A percentile compares a stretch with the other conserved stretches of the same genome.
phyloP scores from a whole-genome alignment of 2,329 filamentous ascomycete species.

The Paramyrothecium sp. region DNA sequence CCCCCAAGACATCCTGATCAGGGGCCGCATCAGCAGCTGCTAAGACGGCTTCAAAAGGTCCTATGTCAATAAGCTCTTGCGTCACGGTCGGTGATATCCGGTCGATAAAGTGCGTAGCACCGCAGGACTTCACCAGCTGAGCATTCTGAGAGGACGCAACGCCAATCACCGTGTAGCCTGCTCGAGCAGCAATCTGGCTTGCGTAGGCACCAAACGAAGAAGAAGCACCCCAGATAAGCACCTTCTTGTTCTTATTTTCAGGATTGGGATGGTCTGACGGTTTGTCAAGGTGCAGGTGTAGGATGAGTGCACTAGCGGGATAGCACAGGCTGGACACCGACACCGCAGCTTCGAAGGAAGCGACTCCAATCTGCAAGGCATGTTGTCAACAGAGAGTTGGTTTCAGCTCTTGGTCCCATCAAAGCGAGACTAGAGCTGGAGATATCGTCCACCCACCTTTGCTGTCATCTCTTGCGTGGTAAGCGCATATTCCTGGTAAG shows the following conservation, averaged over 20 bases:
- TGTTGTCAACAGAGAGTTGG: background rate
- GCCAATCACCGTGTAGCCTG: conserved; percentile 7
- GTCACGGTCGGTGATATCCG: conserved; percentile 1
- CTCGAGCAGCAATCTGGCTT: background rate
- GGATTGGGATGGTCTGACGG: background rate
- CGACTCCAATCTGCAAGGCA: background rate
- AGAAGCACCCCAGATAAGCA: conserved; percentile 7
- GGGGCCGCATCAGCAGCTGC: conserved; percentile 4
- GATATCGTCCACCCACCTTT: conserved; percentile 3
- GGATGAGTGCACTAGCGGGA: conserved; percentile 5
- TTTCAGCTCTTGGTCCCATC: background rate
- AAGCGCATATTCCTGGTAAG: conserved; percentile 5
- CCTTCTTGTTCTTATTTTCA: background rate
- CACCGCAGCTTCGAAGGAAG: conserved; percentile 4
- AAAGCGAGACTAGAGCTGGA: too few relatives aligned
- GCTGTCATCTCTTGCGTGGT: background rate
- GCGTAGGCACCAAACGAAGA: conserved; percentile 5
- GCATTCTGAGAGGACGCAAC: conserved; percentile 4
- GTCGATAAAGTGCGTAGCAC: conserved; percentile 2
- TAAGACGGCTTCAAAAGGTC: conserved; percentile 6
- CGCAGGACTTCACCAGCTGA: background rate
- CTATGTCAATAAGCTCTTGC: background rate
- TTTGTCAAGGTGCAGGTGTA: conserved; percentile 5
- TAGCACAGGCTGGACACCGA: conserved; percentile 1
- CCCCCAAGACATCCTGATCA: conserved; percentile 6